Base-by-base conservation (phyloP, 1,284 basidiomycete species). In the Cryptococcus wingfieldii region DNA sequence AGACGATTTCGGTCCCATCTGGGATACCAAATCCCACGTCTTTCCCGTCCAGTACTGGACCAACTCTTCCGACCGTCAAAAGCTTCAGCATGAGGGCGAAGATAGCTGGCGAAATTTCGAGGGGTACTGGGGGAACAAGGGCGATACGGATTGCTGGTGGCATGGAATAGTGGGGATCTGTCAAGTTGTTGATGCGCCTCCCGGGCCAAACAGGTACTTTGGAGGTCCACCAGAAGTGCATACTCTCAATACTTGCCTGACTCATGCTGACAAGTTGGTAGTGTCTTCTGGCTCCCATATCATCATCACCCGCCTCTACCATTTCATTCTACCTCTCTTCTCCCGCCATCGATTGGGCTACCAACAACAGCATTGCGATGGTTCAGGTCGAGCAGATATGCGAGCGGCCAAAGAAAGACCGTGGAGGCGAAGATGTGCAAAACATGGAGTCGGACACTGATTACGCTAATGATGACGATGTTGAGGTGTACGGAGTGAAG, bases 101-200 rank as follows among this genome's bases (percentile, higher is more conserved):
- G 25, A 60, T 23, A 54, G 54, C 16, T 76, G 75, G 75, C 54
- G 73, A 41, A 72, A 77, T 45, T 77, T 63, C 42, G 46, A 45
- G 28, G 74, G 74, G 5, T 45, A 52, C 9, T 77, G 66, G 65
- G 75, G 75, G 2, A 75, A 77, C 52, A 60, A 44, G 38, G 75
- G 70, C n/a, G 61, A 68, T 9, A 55, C 50, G 0, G 56, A 61
- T 47, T 77, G 75, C 58, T 74, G 71, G 69, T 77, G 72, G 71
- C 61, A 65, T 41, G 39, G 58, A 7, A 34, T 71, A 3, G 63
- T 68, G 3, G 62, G 60, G 4, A 67, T 66, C 48, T 77, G 74
- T 50, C 72, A 76, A 61, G 63, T 70, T 14, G 66, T 71, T 4
- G 68, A 67, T 28, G 69, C 66, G 4, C 71, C 71, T 12, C 59